Percentiles rank a stretch among this genome's conserved stretches.
These are phyloP conservation scores for Warburgia ugandensis DNA, from an alignment of 164 flowering plant genomes.

Conservation along the genomic window DNA sequence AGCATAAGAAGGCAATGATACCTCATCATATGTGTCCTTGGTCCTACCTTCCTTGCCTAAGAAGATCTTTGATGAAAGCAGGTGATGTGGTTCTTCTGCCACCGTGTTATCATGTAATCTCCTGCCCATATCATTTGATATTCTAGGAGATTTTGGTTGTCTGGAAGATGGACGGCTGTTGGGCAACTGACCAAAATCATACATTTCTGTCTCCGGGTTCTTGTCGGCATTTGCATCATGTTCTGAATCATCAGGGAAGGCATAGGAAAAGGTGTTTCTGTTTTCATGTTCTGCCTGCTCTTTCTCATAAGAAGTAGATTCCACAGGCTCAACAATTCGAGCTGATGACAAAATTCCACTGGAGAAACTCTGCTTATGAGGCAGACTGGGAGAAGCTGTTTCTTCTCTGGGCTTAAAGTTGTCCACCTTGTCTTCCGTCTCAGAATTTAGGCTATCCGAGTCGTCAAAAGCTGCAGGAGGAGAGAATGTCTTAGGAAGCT, in stretches of 20 bases:
- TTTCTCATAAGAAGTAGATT: constrained; percentile 7
- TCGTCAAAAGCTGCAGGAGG: constrained; percentile 43
- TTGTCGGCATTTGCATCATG: constrained; percentile 2
- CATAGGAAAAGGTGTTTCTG: constrained; percentile 3
- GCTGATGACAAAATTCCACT: constrained; percentile 2
- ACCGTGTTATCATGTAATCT: constrained; percentile 4
- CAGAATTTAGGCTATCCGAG: constrained; percentile 48
- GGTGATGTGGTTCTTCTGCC: constrained; percentile 9
- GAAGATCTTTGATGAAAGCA: constrained; percentile 13
- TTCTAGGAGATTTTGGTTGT: constrained; percentile 8
- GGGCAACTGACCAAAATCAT: constrained; percentile 2
- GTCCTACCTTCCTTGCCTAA: constrained; percentile 11
- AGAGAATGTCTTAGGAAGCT: constrained; percentile 22
- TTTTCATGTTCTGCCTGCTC: not conserved
- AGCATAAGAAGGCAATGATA: constrained; percentile 4
- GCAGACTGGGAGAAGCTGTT: constrained; percentile 1
- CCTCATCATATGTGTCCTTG: constrained; percentile 3
- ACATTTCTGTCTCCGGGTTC: constrained; percentile 13
- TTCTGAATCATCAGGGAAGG: constrained; percentile 21
- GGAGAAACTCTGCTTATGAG: constrained; percentile 9
- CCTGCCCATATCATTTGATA: constrained; percentile 5
- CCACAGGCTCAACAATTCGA: constrained; percentile 4
- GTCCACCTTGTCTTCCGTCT: constrained; percentile 37
- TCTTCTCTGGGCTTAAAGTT: constrained; percentile 12
- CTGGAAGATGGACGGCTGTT: constrained; percentile 6